These are phyloP conservation scores for Pelargonium myrrhifolium DNA, from an alignment of 441 rosid species.

Conservation along the genomic window DNA sequence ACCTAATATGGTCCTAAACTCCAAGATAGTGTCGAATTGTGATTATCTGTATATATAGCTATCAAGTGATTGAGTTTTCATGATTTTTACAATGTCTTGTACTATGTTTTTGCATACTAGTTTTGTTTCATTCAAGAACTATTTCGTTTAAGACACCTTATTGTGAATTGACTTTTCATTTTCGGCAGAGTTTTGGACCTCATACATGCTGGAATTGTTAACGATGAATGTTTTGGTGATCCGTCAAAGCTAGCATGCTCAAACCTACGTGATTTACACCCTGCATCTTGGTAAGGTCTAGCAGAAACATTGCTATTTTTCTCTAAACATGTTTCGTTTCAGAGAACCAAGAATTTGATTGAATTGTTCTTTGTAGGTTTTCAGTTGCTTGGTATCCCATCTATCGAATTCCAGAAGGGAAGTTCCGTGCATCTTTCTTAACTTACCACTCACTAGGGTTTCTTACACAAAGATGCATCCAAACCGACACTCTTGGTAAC, in stretches of 20 bases:
- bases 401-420: conserved; percentile 29
- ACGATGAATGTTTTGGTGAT: conserved; percentile 21
- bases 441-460: conserved; percentile 29
- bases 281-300: conserved; percentile 24
- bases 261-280: conserved; percentile 24
- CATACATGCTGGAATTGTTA: conserved; percentile 14
- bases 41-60: not conserved
- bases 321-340: not conserved
- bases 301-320: not conserved
- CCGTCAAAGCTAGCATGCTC: conserved; percentile 19
- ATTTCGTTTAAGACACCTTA: not conserved
- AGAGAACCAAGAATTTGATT: not conserved
- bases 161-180: not conserved
- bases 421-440: conserved; percentile 30
- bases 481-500: conserved; percentile 11
- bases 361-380: conserved; percentile 21
- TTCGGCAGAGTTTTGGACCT: conserved; percentile 26
- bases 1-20: not conserved
- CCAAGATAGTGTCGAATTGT: not conserved
- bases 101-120: not conserved
- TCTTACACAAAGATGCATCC: conserved; percentile 7
- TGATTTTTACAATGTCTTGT: not conserved
- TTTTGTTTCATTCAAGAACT: not conserved
- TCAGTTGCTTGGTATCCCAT: conserved; percentile 38
- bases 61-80: not conserved